These are phyloP conservation scores for Misopates orontium DNA, from an alignment of 257 asterid species.

Conservation along the genomic window DNA sequence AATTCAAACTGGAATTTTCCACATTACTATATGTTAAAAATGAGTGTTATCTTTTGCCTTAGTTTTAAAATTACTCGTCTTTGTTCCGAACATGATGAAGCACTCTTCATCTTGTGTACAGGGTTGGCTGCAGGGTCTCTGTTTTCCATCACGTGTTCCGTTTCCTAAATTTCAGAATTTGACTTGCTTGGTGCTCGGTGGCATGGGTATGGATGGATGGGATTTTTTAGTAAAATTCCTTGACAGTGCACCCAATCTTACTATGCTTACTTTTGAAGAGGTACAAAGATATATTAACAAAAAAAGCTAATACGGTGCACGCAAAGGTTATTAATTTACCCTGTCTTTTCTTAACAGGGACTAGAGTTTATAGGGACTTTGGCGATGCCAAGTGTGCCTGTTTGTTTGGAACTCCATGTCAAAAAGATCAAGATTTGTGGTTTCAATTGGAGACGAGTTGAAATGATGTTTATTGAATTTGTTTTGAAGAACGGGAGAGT, in stretches of 20 bases:
- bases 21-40: no score
- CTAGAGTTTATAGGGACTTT: background rate
- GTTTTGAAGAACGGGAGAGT: background rate
- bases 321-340: background rate
- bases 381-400: background rate
- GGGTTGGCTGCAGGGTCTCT: conserved; percentile 12
- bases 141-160: background rate
- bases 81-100: background rate
- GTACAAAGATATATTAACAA: background rate
- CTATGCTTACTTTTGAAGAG: background rate
- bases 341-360: background rate
- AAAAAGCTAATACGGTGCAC: background rate
- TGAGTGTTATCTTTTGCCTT: background rate
- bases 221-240: background rate
- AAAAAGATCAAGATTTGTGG: background rate
- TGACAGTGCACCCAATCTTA: background rate
- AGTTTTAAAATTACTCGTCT: no score
- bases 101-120: background rate
- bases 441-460: background rate
- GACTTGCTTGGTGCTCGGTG: background rate
- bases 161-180: background rate
- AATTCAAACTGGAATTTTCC: background rate
- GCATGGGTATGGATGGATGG: background rate
- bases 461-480: background rate
- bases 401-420: background rate